A percentile compares a stretch with the other conserved stretches of the same genome.
Conservation (phyloP, 2,329 filamentous ascomycete species). For the Fusarium sp. region DNA sequence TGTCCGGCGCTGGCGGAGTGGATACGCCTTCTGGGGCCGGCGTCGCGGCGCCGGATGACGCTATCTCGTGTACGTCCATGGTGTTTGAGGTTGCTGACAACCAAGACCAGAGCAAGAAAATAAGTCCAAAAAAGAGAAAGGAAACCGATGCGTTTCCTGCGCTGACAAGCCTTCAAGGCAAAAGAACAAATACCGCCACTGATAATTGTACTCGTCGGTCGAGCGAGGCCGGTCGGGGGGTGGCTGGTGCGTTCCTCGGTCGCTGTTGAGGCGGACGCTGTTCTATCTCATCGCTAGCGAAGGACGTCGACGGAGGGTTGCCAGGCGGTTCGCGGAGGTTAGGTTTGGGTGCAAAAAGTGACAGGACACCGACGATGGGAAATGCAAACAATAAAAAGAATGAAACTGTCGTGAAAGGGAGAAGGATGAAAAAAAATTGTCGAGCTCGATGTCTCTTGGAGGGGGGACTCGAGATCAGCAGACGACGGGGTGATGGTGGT, state of each 20-base stretch:
- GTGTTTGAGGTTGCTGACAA: constrained; percentile 1
- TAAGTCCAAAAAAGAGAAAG: background rate
- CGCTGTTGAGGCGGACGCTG: constrained; percentile 21
- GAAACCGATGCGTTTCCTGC: background rate
- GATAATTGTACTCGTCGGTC: constrained; percentile 8
- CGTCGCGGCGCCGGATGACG: constrained; percentile 42
- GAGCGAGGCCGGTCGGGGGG: constrained; percentile 27
- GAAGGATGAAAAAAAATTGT: constrained; percentile 22
- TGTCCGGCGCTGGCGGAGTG: constrained; percentile 44
- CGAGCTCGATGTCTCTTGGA: constrained; percentile 21
- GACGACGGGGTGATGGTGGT: constrained; percentile 39
- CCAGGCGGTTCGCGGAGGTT: constrained; percentile 1
- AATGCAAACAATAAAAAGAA: constrained; percentile 18
- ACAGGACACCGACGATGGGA: constrained; percentile 3
- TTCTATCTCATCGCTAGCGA: constrained; percentile 42
- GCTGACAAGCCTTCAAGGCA: background rate
- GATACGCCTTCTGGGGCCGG: constrained; percentile 40
- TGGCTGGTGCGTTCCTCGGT: constrained; percentile 31
- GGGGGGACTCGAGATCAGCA: constrained; percentile 41
- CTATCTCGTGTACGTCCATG: constrained; percentile 44
- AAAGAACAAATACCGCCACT: background rate
- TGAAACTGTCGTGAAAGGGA: constrained; percentile 23
- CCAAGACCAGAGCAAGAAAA: background rate
- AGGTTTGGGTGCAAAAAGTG: background rate
- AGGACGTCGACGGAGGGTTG: constrained; percentile 9